phyloP scores from a whole-genome alignment of 768 basidiomycete genomes.

The Trametes maxima region DNA sequence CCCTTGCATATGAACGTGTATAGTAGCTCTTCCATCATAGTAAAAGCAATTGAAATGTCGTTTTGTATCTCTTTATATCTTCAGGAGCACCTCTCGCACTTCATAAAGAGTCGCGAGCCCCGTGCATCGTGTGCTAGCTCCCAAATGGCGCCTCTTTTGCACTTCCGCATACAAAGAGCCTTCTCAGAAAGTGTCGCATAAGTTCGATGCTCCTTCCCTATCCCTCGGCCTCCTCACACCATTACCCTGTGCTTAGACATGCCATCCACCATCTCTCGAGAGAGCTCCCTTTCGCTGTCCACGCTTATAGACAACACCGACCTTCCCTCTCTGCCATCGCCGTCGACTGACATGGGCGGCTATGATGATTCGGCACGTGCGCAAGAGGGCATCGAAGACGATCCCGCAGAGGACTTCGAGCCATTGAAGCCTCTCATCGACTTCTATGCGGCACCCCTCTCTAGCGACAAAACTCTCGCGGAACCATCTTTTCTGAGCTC shows the following conservation, averaged over 20 bases:
- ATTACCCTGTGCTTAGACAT: neutral
- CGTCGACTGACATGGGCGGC: neutral
- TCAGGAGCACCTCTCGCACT: neutral
- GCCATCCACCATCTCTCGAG: neutral
- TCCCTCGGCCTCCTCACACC: neutral
- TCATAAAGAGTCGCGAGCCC: neutral
- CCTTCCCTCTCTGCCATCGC: neutral
- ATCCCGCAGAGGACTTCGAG: neutral
- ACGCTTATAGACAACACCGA: neutral
- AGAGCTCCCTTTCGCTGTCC: neutral
- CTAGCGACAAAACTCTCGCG: neutral
- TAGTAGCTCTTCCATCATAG: neutral
- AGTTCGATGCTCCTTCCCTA: neutral
- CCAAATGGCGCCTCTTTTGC: neutral
- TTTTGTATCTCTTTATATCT: neutral
- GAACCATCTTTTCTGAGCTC: neutral
- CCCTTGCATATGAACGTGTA: neutral
- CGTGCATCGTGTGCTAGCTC: neutral
- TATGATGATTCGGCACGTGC: neutral
- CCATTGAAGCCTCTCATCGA: neutral
- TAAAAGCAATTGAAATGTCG: neutral
- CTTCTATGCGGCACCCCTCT: neutral
- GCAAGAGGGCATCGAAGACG: neutral
- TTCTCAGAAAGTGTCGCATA: neutral
- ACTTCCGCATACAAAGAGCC: neutral